These are phyloP conservation scores for Oenanthe javanica DNA, from an alignment of 140 eudicot species.

Conservation along the genomic window DNA sequence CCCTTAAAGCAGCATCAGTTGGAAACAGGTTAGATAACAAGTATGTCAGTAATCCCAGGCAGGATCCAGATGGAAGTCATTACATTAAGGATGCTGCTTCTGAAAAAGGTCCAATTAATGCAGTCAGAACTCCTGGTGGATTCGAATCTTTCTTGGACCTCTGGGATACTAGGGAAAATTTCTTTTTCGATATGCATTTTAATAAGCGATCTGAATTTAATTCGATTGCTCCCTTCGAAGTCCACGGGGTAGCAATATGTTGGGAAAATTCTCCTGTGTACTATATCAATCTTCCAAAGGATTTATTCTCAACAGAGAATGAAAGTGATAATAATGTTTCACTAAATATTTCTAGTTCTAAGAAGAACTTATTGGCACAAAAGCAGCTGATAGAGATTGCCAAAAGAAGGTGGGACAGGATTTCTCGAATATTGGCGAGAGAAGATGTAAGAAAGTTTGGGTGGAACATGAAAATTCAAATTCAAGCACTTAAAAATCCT, in stretches of 20 bases:
- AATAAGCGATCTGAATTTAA: constrained; percentile 60
- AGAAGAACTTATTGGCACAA: constrained; percentile 17
- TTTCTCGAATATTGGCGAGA: constrained; percentile 56
- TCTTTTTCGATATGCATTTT: constrained; percentile 76
- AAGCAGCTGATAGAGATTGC: constrained; percentile 40
- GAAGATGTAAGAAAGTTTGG: constrained; percentile 49
- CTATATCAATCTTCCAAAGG: constrained; percentile 69
- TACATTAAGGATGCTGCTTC: constrained; percentile 32
- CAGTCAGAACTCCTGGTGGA: constrained; percentile 58
- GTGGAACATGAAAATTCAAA: constrained; percentile 86
- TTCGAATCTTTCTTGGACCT: constrained; percentile 69
- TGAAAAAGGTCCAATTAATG: constrained; percentile 73
- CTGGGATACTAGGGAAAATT: constrained; percentile 53
- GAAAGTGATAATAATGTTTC: constrained; percentile 20
- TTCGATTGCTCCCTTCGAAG: constrained; percentile 57
- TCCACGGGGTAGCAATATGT: constrained; percentile 79
- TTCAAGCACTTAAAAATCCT: constrained; percentile 76
- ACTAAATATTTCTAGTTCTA: constrained; percentile 12
- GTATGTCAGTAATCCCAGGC: constrained; percentile 15
- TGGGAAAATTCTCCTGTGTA: constrained; percentile 89
- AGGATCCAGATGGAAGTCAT: constrained; percentile 29
- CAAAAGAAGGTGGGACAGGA: constrained; percentile 61
- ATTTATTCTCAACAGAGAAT: constrained; percentile 42
- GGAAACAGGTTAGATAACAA: constrained; percentile 15
- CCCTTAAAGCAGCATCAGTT: constrained; percentile 3